Evolutionary conservation across 768 basidiomycete species (phyloP).

Genomic region (Trametes cingulata): DNA sequence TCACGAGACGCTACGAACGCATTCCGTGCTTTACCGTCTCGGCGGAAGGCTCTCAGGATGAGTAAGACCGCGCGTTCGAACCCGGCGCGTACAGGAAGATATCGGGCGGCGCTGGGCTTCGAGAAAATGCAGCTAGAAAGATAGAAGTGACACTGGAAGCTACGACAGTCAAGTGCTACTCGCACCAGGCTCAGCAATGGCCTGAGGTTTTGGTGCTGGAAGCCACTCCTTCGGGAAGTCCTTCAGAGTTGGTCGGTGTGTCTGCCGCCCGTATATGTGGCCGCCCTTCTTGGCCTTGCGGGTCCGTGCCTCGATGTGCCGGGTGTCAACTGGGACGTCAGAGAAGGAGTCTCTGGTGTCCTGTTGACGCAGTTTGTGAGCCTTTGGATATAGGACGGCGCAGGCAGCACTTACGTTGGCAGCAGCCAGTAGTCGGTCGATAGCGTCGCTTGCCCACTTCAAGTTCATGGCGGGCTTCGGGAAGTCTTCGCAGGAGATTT

Average conservation of each 20-base stretch:
- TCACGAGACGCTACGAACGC: constrained; percentile 8
- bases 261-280: constrained; percentile 52
- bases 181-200: constrained; percentile 15
- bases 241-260: constrained; percentile 60
- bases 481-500: constrained; percentile 90
- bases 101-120: neutral
- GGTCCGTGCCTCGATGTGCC: constrained; percentile 74
- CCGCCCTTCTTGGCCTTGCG: constrained; percentile 76
- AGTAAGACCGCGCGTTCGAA: neutral
- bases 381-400: neutral
- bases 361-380: constrained; percentile 28
- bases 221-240: constrained; percentile 92
- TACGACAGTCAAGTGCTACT: constrained; percentile 17
- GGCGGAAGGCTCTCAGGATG: neutral
- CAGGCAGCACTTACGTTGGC: constrained; percentile 70
- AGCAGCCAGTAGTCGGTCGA: constrained; percentile 75
- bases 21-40: constrained; percentile 2
- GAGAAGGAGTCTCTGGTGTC: constrained; percentile 47
- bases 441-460: constrained; percentile 88
- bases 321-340: constrained; percentile 76
- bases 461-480: constrained; percentile 82
- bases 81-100: neutral
- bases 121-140: neutral
- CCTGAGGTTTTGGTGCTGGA: constrained; percentile 35
- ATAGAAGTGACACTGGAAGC: neutral